Evolutionary conservation across 768 basidiomycete genomes (phyloP), one percentile per base, ranked within the genome.

Genomic region (Tylopilus rubrobrunneus): DNA sequence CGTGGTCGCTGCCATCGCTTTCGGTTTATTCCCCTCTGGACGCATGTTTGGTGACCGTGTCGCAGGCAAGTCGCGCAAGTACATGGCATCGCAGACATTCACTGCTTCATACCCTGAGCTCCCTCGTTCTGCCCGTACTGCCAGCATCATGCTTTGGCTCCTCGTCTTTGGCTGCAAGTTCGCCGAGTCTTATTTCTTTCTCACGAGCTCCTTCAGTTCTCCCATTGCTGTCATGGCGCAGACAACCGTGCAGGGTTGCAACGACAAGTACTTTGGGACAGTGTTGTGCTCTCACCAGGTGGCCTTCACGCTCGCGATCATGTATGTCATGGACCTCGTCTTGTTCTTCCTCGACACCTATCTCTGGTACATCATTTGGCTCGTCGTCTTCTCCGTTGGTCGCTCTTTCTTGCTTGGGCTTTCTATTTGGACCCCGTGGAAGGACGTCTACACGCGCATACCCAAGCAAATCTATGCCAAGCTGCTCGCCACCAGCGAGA

Each of bases 311-410:
- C 82, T 99, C 56, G 78, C 95, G 39, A 94, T 98, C 79, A 99
- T 98, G 96, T 98, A 96, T 76, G 70, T 97, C 72, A 98, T 99
- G 97, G 97, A 99, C 68, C 74, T 99, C 60, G 79, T 92, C 53
- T 78, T 99, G 62, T 99, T 98, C 85, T 99, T 99, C 84, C 76
- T 99, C 74, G 97, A 99, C 78, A 99, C 97, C 44, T 99, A 98
- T 79, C 76, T 99, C 43, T 99, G 97, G 97, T 99, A 97, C 76
- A 92, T 98, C 76, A 94, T 98, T 69, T 98, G 96, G 96, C 83
- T 93, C 64, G 94, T 96, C 58, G 87, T 96, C 62, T 93, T 95
- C 79, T 90, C 87, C 65, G 87, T 96, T 45, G 86, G 82, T 9
- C 83, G 95, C 19, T 92, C 92, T 19, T 99, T 99, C 69, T 77